phyloP scores from a whole-genome alignment of 2,329 filamentous ascomycete genomes.

The Sporothrix variecibatus region DNA sequence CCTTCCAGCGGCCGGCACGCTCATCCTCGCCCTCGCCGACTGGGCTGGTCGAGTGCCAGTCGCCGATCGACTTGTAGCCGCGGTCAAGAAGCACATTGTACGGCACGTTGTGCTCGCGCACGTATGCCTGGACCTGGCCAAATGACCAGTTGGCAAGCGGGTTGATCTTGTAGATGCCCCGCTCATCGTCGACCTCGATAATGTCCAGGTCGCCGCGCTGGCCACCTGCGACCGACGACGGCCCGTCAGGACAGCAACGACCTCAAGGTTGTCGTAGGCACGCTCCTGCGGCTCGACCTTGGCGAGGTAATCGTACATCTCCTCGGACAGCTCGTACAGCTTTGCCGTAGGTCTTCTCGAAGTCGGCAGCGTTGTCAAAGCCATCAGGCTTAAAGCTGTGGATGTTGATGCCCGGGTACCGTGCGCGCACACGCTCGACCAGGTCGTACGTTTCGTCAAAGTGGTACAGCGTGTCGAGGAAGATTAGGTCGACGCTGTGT shows the following conservation, averaged over 20 bases:
- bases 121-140: slow-evolving; percentile 82
- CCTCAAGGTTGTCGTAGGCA: slow-evolving; percentile 82
- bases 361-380: slow-evolving; percentile 70
- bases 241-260: slow-evolving; percentile 89
- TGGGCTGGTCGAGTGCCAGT: slow-evolving; percentile 96
- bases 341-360: slow-evolving; percentile 80
- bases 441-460: slow-evolving; percentile 76
- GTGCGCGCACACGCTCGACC: slow-evolving; percentile 70
- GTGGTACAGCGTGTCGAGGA: slow-evolving; percentile 82
- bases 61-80: slow-evolving; percentile 97
- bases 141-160: slow-evolving; percentile 94
- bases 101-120: slow-evolving; percentile 82
- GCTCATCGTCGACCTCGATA: slow-evolving; percentile 85
- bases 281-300: slow-evolving; percentile 97
- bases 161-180: slow-evolving; percentile 95
- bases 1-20: slow-evolving; percentile 95
- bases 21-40: slow-evolving; percentile 92
- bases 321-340: slow-evolving; percentile 81
- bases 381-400: slow-evolving; percentile 90
- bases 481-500: slow-evolving; percentile 66
- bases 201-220: slow-evolving; percentile 88
- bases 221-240: slow-evolving; percentile 86
- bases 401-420: slow-evolving; percentile 76
- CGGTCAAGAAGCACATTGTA: slow-evolving; percentile 89
- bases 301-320: slow-evolving; percentile 94